Percentiles rank a stretch among this genome's conserved stretches.
Evolutionary conservation across 805 yeast genomes (phyloP).

Genomic region (Pichia membranifaciens): DNA sequence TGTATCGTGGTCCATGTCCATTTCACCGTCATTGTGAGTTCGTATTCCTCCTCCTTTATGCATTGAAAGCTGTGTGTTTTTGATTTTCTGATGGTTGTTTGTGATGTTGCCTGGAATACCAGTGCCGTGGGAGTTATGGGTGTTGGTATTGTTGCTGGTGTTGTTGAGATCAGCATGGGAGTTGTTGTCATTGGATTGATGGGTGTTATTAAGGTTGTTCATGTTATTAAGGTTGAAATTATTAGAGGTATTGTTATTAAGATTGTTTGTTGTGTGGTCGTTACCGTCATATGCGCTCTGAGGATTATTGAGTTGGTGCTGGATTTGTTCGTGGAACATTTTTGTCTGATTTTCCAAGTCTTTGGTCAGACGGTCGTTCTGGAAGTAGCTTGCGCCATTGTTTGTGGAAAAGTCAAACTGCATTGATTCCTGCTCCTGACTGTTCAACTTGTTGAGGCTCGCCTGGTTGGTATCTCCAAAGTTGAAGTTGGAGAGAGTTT

Average conservation of each 20-base stretch:
- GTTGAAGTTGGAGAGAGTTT: not conserved
- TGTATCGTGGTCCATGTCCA: constrained; percentile 13
- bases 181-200: too few species aligned
- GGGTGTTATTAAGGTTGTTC: constrained; percentile 6
- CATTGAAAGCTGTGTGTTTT: constrained; percentile 10
- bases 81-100: constrained; percentile 6
- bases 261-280: constrained; percentile 2
- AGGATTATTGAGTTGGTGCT: constrained; percentile 21
- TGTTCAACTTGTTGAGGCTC: too few species aligned
- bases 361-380: constrained; percentile 7
- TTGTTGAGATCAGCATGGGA: too few species aligned
- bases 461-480: not conserved
- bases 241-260: constrained; percentile 14
- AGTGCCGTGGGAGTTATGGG: not conserved
- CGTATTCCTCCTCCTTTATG: constrained; percentile 1
- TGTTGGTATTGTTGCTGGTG: constrained; percentile 1
- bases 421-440: too few species aligned
- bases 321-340: constrained; percentile 19
- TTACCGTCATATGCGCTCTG: constrained; percentile 13
- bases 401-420: constrained; percentile 6
- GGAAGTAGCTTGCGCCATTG: constrained; percentile 1
- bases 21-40: constrained; percentile 5
- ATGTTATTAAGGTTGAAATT: constrained; percentile 14
- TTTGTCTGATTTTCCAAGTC: constrained; percentile 10
- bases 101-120: too few species aligned